Evolutionary conservation across 2,329 filamentous ascomycete species (phyloP), one percentile per base, ranked within the genome.

Genomic region (Chrysosporium keratinophilum): DNA sequence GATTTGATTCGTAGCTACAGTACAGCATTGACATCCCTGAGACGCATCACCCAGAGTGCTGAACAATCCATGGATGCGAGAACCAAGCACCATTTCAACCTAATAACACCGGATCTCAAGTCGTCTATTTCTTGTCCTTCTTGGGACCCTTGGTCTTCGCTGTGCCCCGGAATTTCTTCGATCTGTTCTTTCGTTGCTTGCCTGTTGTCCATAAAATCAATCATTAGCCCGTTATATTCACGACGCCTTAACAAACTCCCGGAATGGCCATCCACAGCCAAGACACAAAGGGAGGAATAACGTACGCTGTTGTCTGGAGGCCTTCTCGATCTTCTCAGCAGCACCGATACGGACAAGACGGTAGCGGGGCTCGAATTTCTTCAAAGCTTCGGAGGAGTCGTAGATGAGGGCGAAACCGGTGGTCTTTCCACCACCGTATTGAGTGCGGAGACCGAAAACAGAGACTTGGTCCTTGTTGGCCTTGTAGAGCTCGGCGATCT

Each of bases 161-260:
- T 69, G 88, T 95, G 74, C 93, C 93, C 68, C 93, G 87, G 76
- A 96, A 86, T 74, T 91, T 93, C 89, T 98, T 97, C 78, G 87
- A 84, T 76, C 91, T 84, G 88, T 98, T 98, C 88, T 98, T 98
- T 81, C 93, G 87, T 81, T 97, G 93, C 83, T 98, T 98, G 85
- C 91, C 91, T 97, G 77, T 80, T 66, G 56, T 56, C 19, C 46
- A 63, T 62, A 56, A 60, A 41, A 56, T 55, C 54, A 41, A 46
- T 46, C 12, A 56, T 56, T 55, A 59, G 58, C 50, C 35, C n/a
- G n/a, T 46, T 53, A 12, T 9, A 39, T n/a, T 31, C n/a, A 41
- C 6, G 40, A 37, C n/a, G 15, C 28, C 37, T 17, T 41, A 9
- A 14, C 37, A 14, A 37, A 23, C 9, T 4, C 17, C 1, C 46